Conservation (phyloP, 352 stramenopile genomes). For the Phytophthora vignae region DNA sequence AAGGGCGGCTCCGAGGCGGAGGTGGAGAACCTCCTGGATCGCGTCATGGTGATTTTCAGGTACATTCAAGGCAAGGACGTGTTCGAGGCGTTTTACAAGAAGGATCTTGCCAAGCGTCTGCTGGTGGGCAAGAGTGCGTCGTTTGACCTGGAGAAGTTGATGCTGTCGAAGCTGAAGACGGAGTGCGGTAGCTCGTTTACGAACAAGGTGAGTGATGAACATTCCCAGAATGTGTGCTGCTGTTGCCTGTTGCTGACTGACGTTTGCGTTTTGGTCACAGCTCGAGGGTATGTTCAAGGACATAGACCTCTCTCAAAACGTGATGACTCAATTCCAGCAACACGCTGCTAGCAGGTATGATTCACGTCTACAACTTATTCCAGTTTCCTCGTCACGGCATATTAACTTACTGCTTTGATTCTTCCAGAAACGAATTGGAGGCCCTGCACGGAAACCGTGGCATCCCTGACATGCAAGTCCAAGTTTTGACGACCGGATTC, state of each 20-base stretch:
- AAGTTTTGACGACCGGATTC: conserved; percentile 98
- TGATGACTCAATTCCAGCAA: conserved; percentile 94
- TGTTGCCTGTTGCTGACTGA: conserved; percentile 9
- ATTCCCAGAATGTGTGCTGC: background rate
- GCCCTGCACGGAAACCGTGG: conserved; percentile 44
- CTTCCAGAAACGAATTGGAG: conserved; percentile 55
- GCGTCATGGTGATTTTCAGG: conserved; percentile 96
- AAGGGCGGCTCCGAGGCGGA: conserved; percentile 89
- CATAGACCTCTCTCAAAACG: conserved; percentile 96
- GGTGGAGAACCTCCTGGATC: conserved; percentile 88
- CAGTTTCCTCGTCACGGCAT: background rate
- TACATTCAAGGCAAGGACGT: conserved; percentile 98
- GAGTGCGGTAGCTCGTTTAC: conserved; percentile 98
- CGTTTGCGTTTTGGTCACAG: conserved; percentile 35
- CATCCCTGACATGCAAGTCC: conserved; percentile 94
- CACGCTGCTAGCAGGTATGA: conserved; percentile 75
- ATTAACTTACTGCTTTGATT: conserved; percentile 6
- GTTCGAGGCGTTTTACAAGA: conserved; percentile 99
- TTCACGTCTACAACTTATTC: background rate
- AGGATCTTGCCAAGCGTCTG: conserved; percentile 97
- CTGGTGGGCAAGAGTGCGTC: conserved; percentile 91
- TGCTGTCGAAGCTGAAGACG: conserved; percentile 98
- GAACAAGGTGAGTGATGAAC: conserved; percentile 83
- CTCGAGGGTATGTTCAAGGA: conserved; percentile 99
- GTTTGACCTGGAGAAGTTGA: conserved; percentile 96